A percentile compares a stretch with the other conserved stretches of the same genome.
Conservation (phyloP, 768 basidiomycete species). For the Ephemerocybe angulata region DNA sequence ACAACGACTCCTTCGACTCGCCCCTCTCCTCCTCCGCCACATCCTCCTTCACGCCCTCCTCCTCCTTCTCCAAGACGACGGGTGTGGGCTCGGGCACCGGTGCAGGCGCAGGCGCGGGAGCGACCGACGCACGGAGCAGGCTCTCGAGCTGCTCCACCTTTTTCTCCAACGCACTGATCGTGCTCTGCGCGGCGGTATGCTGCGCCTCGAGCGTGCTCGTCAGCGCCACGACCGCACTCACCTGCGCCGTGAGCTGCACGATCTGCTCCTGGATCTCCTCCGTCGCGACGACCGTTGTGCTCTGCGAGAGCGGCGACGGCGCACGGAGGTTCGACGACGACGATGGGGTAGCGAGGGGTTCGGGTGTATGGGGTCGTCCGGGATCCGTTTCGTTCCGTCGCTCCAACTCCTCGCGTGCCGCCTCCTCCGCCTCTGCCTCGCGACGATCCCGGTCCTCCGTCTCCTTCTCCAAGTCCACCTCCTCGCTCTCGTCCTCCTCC, state of each 20-base stretch:
- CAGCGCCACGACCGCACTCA: conserved; percentile 71
- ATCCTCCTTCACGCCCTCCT: too few relatives aligned
- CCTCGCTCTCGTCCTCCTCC: conserved; percentile 54
- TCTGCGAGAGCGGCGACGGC: conserved; percentile 25
- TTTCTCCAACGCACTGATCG: too few relatives aligned
- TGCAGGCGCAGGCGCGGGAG: too few relatives aligned
- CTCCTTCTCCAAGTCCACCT: neutral
- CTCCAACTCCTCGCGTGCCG: conserved; percentile 47
- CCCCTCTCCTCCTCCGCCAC: too few relatives aligned
- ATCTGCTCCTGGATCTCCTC: conserved; percentile 54
- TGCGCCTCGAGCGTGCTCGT: too few relatives aligned
- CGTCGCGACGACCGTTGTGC: conserved; percentile 3
- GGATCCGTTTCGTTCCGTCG: conserved; percentile 39
- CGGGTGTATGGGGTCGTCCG: conserved; percentile 76
- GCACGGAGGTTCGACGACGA: neutral
- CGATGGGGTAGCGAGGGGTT: conserved; percentile 44
- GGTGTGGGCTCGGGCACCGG: too few relatives aligned
- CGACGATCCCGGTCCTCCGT: neutral
- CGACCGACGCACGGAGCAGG: too few relatives aligned
- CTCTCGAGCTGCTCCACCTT: too few relatives aligned
- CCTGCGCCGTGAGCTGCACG: conserved; percentile 64
- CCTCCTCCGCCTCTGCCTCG: conserved; percentile 37
- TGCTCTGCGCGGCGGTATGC: too few relatives aligned
- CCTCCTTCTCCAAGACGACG: too few relatives aligned
- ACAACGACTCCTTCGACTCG: conserved; percentile 26